Base-by-base conservation (phyloP, 768 basidiomycete species). In the Russula lepida region DNA sequence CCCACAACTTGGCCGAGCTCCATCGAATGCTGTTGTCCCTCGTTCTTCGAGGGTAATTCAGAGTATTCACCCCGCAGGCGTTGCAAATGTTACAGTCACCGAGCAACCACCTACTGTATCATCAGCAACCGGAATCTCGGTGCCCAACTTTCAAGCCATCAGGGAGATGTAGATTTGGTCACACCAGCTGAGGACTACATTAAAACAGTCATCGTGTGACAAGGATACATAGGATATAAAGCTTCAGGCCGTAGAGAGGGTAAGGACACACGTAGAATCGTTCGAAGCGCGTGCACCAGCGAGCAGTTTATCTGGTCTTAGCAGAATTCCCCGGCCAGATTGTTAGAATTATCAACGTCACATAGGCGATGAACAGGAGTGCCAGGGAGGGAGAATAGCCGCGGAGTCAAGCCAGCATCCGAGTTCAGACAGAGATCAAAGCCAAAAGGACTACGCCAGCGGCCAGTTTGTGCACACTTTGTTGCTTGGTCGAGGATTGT, bases 401-500 rank as follows among this genome's bases (percentile, higher is more conserved):
- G 62, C n/a, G 62, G 62, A 17, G 56, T 63, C n/a, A 54, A 30
- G 37, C 51, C 37, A 62, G 37, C 46, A 33, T 62, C 61, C 28
- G 44, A 58, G 48, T 54, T 54, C 15, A 35, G 25, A 51, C 56
- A 25, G 25, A 54, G 62, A 62, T 64, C 60, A 56, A 63, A 57
- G 46, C 65, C 49, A n/a, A 66, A 66, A 25, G 56, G 59, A 56
- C 47, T 61, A 27, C 72, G 66, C 73, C 73, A 74, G 23, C 66
- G 63, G 25, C 72, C 72, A 23, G 67, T 68, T 58, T 70, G 68
- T 21, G 63, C 58, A 47, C 76, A 83, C 58, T 76, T 76, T 35
- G 72, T 73, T 49, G 85, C 82, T 61, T 87, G 85, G 41, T 87
- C 86, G 48, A 89, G 74, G 37, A 89, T 74, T 13, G 81, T 78